Evolutionary conservation across 495 filamentous ascomycete species (phyloP).

Genomic region (Aspergillus carlsbadensis): DNA sequence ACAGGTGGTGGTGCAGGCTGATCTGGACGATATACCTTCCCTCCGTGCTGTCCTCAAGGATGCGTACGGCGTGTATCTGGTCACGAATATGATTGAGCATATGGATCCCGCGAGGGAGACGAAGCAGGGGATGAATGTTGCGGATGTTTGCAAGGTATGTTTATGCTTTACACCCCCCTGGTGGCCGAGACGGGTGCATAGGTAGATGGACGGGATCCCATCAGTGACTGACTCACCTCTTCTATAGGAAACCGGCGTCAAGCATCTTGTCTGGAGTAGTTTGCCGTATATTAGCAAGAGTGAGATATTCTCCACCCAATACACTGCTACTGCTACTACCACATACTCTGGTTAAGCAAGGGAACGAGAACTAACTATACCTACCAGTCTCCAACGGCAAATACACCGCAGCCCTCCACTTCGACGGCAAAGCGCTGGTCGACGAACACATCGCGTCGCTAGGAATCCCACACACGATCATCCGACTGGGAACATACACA

Average conservation of each 20-base stretch:
- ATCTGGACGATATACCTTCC: neutral
- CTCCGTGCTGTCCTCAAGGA: neutral
- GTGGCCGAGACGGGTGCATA: no score
- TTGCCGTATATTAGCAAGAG: neutral
- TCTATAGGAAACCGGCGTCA: constrained; percentile 1
- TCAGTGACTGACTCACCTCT: neutral
- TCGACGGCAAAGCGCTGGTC: constrained; percentile 3
- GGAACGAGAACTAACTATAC: neutral
- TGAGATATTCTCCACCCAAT: neutral
- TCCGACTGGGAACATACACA: neutral
- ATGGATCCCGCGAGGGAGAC: neutral
- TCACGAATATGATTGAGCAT: neutral
- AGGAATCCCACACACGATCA: neutral
- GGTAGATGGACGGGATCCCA: no score
- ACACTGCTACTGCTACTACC: no score
- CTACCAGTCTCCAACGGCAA: constrained; percentile 1
- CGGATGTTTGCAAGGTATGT: neutral
- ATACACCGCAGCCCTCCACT: neutral
- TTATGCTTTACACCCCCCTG: no score
- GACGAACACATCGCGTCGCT: constrained; percentile 4
- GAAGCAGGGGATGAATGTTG: constrained; percentile 5
- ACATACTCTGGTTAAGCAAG: no score
- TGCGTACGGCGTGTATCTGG: neutral
- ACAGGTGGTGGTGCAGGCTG: no score
- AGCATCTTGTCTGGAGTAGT: constrained; percentile 6